These are phyloP conservation scores for Lindgomyces ingoldianus DNA, from an alignment of 495 filamentous ascomycete genomes.

Conservation along the genomic window DNA sequence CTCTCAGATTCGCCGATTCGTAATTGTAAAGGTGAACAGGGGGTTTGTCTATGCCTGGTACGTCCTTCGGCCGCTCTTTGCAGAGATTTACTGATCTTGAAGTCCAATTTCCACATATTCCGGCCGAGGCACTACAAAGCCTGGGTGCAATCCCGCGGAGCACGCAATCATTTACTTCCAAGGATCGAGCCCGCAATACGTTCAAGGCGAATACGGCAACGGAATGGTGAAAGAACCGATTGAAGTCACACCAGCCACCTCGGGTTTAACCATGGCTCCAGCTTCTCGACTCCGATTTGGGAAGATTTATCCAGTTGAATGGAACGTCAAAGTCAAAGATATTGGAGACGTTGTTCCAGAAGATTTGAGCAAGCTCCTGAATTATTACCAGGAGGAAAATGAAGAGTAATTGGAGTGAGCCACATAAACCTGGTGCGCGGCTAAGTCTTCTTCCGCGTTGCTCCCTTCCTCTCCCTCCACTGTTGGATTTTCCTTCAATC, in stretches of 20 bases:
- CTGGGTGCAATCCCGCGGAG: conserved; percentile 39
- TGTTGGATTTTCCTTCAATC: too few species aligned
- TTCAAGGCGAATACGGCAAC: conserved; percentile 9
- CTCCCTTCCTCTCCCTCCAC: too few species aligned
- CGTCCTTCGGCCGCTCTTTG: not conserved
- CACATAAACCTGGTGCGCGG: too few species aligned
- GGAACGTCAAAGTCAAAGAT: conserved; percentile 7
- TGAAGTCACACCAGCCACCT: not conserved
- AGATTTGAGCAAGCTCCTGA: conserved; percentile 18
- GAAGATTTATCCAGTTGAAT: conserved; percentile 6
- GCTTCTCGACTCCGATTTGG: conserved; percentile 13
- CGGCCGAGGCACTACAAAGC: conserved; percentile 42
- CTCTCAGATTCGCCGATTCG: conserved; percentile 33
- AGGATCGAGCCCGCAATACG: not conserved
- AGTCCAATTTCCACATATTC: conserved; percentile 47
- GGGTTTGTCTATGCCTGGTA: conserved; percentile 22
- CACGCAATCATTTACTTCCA: conserved; percentile 50
- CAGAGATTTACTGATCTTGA: too few species aligned
- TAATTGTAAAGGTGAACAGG: conserved; percentile 18
- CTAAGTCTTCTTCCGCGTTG: too few species aligned
- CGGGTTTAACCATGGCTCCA: not conserved
- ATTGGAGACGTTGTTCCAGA: conserved; percentile 38
- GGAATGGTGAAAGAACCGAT: conserved; percentile 19
- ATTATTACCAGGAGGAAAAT: not conserved
- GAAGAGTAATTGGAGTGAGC: too few species aligned